Base-by-base conservation (phyloP, 2,329 filamentous ascomycete species). In the Myriosclerotinia curreyana region DNA sequence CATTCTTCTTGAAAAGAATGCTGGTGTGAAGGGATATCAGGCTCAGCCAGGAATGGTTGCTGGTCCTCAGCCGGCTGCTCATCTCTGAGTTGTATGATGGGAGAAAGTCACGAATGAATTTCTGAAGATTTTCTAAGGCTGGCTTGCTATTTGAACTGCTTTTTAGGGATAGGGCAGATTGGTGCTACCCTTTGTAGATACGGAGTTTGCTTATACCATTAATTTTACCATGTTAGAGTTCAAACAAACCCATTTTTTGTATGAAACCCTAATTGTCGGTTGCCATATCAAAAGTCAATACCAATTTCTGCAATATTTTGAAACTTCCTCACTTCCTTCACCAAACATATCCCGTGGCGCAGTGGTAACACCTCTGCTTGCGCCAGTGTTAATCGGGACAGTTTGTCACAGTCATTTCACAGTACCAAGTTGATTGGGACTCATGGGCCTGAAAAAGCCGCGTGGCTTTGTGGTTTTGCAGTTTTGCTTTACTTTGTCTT, bases 1-100 rank as follows among this genome's bases (percentile, higher is more conserved):
- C 25, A 38, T 64, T 52, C 42, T 64, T 7, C 25, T 50, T 15
- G 62, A 64, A 28, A 53, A 64, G 20, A 46, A 40, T 7, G 17
- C 36, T n/a, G 7, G 34, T 25, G 3, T 25, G 11, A 15, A 64
- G 11, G 62, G 62, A 11, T 64, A 64, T 8, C 20, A 64, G 17
- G 15, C 38, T 34, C 28, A 17, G 3, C n/a, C 44, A 8, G 62
- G 48, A 40, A 64, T 64, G 62, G 28, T 53, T 46, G 55, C 55
- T 0, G n/a, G n/a, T 11, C 55, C 55, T 22, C 44, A 60, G 15
- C 2, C 58, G 7, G 46, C 34, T 15, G 58, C 15, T 17, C 40
- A n/a, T 17, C 11, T 25, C 7, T 40, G 22, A 58, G 14, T 12
- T 48, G 28, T 46, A 9, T 58, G 28, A 48, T 36, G 15, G 22